Evolutionary conservation across 176 grass and related monocot species (phyloP).

Genomic region (Carex littledalei): DNA sequence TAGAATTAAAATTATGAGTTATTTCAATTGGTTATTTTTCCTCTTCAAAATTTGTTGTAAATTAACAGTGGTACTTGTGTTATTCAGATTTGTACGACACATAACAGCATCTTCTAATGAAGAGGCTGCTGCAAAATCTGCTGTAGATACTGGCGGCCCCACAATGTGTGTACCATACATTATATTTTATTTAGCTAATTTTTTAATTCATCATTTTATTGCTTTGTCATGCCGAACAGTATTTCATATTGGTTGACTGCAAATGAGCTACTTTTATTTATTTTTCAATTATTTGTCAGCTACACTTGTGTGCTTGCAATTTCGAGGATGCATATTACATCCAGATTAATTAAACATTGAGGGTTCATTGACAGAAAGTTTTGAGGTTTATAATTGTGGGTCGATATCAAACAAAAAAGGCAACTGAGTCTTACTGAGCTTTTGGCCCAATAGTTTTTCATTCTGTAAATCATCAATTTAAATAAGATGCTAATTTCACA

Average conservation of each 20-base stretch:
- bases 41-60: neutral
- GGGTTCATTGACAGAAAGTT: neutral
- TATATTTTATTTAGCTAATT: neutral
- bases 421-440: neutral
- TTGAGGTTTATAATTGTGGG: neutral
- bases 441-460: neutral
- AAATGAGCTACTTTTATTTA: neutral
- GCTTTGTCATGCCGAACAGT: neutral
- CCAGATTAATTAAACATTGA: neutral
- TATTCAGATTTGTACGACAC: conserved; percentile 50
- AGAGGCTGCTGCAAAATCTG: conserved; percentile 63
- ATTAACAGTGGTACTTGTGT: neutral
- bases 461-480: neutral
- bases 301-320: neutral
- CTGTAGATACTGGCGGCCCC: conserved; percentile 52
- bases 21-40: neutral
- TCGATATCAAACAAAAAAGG: neutral
- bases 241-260: neutral
- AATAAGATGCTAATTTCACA: neutral
- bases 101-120: conserved; percentile 65
- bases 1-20: neutral
- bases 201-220: neutral
- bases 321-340: neutral
- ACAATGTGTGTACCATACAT: conserved; percentile 49
- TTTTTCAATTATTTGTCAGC: neutral